A percentile compares a stretch with the other conserved stretches of the same genome.
phyloP scores from a whole-genome alignment of 23 red algal genomes.

The Gracilaria gracilis region DNA sequence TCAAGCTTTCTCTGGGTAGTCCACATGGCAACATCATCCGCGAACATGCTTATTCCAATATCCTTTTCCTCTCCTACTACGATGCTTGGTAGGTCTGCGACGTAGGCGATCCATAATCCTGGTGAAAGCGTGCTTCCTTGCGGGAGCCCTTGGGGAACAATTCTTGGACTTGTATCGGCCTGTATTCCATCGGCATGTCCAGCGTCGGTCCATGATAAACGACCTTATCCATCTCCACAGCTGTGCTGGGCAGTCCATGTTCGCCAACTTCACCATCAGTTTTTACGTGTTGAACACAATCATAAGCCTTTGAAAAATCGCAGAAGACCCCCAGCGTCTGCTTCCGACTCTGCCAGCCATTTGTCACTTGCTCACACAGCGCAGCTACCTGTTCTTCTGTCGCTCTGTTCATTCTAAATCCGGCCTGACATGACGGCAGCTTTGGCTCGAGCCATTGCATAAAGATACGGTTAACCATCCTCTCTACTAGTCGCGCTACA shows the following conservation, averaged over 20 bases:
- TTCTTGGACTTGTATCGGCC: background rate
- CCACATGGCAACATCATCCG: background rate
- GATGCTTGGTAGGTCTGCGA: background rate
- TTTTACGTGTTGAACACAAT: no score
- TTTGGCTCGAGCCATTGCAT: constrained; percentile 1
- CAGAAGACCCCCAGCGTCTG: background rate
- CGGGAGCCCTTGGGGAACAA: background rate
- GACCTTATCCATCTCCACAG: background rate
- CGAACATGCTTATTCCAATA: background rate
- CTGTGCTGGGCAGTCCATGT: background rate
- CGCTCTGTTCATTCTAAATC: background rate
- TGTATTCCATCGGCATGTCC: background rate
- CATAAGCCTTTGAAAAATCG: constrained; percentile 14
- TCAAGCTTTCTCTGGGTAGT: background rate
- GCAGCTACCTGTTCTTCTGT: background rate
- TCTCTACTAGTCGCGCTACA: background rate
- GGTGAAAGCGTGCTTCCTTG: background rate
- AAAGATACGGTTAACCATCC: background rate
- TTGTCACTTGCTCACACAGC: background rate
- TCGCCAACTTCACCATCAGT: no score
- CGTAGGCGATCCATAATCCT: background rate
- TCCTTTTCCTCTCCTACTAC: background rate
- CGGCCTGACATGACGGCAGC: background rate
- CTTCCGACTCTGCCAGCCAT: background rate
- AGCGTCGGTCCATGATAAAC: background rate